Percentiles rank a stretch among this genome's conserved stretches.
Evolutionary conservation across 164 flowering plant genomes (phyloP).

Genomic region (Magnolia officinalis): DNA sequence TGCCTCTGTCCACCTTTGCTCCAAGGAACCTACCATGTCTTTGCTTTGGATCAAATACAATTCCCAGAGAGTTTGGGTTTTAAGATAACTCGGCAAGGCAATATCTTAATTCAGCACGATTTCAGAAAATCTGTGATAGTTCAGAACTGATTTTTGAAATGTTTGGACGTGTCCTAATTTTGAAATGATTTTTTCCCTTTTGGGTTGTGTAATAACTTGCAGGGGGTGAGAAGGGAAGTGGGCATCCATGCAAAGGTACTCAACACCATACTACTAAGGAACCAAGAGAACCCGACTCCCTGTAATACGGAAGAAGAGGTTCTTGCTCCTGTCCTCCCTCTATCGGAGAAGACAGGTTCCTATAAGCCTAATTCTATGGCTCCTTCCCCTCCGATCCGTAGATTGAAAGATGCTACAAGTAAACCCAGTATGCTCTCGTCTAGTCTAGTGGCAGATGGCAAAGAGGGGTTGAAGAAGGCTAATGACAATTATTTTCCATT

Average conservation of each 20-base stretch:
- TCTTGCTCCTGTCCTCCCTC: conserved; percentile 12
- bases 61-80: too few relatives aligned
- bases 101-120: too few relatives aligned
- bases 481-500: conserved; percentile 12
- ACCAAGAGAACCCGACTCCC: conserved; percentile 11
- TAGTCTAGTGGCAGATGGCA: conserved; percentile 5
- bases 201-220: conserved; percentile 12
- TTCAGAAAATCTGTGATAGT: too few relatives aligned
- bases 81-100: too few relatives aligned
- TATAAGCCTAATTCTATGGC: conserved; percentile 13
- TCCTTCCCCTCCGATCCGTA: conserved; percentile 6
- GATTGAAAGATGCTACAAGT: conserved; percentile 7
- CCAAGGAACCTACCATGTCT: too few relatives aligned
- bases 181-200: background rate
- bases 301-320: conserved; percentile 19
- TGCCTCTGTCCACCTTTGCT: too few relatives aligned
- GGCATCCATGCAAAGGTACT: conserved; percentile 72
- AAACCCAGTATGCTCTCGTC: background rate
- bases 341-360: conserved; percentile 21
- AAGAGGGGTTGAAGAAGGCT: conserved; percentile 6
- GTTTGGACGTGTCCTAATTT: too few relatives aligned
- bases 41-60: too few relatives aligned
- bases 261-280: conserved; percentile 33
- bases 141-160: too few relatives aligned
- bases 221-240: conserved; percentile 93